These are phyloP conservation scores for Fusarium nanum DNA, from an alignment of 2,329 filamentous ascomycete genomes.

Conservation along the genomic window DNA sequence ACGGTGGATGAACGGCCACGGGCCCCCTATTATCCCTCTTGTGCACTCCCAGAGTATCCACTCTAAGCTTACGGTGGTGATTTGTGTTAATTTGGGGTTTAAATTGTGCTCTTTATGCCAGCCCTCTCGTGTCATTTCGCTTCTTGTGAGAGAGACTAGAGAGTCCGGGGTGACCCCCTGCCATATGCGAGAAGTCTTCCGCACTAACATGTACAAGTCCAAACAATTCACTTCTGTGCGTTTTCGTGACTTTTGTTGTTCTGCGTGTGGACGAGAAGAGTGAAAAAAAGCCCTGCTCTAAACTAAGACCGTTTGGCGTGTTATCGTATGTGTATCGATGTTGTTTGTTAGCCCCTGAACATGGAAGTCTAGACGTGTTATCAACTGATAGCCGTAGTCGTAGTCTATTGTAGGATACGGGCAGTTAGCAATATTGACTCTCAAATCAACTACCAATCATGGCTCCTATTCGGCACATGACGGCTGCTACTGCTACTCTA, in stretches of 20 bases:
- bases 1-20: conserved; percentile 15
- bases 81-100: conserved; percentile 42
- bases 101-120: conserved; percentile 48
- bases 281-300: conserved; percentile 27
- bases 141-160: conserved; percentile 47
- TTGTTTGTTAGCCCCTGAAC: conserved; percentile 27
- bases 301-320: background rate
- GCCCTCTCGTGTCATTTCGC: conserved; percentile 48
- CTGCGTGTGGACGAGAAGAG: conserved; percentile 20
- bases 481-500: conserved; percentile 23
- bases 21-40: conserved; percentile 30
- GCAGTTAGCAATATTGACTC: background rate
- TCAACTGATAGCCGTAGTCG: background rate
- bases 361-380: conserved; percentile 3
- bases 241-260: conserved; percentile 16
- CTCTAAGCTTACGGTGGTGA: conserved; percentile 43
- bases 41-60: conserved; percentile 38
- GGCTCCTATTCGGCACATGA: conserved; percentile 29
- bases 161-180: conserved; percentile 45
- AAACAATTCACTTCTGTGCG: conserved; percentile 20
- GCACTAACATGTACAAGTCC: conserved; percentile 10
- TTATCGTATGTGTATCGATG: conserved; percentile 16
- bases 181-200: conserved; percentile 33
- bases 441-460: conserved; percentile 38
- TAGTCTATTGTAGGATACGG: background rate